Conservation (phyloP, 2,329 filamentous ascomycete species). For the Helotiales sp. region DNA sequence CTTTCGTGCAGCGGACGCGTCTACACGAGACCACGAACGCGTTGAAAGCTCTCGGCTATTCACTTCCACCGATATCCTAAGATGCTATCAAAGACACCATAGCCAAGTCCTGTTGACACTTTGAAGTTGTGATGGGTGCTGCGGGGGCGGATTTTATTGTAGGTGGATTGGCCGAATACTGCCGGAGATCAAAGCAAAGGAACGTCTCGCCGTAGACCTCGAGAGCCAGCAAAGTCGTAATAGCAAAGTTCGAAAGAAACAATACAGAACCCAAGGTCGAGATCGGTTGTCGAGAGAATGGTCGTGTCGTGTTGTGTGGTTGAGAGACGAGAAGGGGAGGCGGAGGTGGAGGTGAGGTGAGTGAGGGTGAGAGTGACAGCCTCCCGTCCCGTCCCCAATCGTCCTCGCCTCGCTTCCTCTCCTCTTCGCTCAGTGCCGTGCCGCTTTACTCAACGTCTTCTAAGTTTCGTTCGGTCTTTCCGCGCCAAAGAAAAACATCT, state of each 20-base stretch:
- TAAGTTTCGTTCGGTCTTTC: slow-evolving; percentile 6
- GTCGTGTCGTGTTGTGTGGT: neutral
- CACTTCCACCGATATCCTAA: slow-evolving; percentile 32
- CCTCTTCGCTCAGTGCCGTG: neutral
- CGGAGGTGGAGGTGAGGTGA: neutral
- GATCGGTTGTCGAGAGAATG: neutral
- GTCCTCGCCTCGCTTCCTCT: neutral
- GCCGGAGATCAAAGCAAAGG: slow-evolving; percentile 6
- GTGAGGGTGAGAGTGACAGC: neutral
- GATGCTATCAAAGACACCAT: slow-evolving; percentile 32
- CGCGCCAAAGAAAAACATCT: slow-evolving; percentile 9
- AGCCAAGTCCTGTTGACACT: slow-evolving; percentile 24
- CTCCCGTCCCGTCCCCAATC: neutral
- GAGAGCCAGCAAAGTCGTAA: neutral
- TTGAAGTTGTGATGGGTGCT: slow-evolving; percentile 15
- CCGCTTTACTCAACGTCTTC: neutral
- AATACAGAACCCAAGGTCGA: neutral
- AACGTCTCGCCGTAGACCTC: neutral
- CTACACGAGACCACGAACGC: slow-evolving; percentile 35
- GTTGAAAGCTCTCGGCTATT: slow-evolving; percentile 31
- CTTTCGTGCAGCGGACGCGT: slow-evolving; percentile 35
- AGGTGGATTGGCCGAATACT: slow-evolving; percentile 10
- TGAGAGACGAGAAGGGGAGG: neutral
- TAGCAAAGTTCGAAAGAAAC: neutral
- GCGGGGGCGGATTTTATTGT: slow-evolving; percentile 16